Base-by-base conservation (phyloP, 2,329 filamentous ascomycete genomes). In the Talaromyces verruculosus region DNA sequence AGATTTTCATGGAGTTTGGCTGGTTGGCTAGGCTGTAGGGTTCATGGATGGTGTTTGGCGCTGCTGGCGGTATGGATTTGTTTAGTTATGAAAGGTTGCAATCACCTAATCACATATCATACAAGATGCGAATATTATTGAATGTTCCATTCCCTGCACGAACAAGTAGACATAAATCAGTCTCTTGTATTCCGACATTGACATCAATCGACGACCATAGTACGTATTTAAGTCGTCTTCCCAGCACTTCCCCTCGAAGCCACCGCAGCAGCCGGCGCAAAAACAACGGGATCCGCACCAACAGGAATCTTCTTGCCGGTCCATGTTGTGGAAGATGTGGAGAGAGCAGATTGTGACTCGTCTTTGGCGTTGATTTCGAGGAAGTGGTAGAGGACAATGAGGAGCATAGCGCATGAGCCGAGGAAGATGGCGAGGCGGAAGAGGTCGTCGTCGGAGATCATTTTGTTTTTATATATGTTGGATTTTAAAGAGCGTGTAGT, bases 351-450 rank as follows among this genome's bases (percentile, higher is more conserved):
- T 30, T 45, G 22, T n/a, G 59, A 60, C 19, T 67, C 66, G 66
- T 89, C 85, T 70, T 85, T 84, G n/a, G 92, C 87, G 76, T 99
- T 98, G 82, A 97, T 87, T 78, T 98, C 94, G 73, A 99, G 88
- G 82, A 96, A 98, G 80, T 98, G 93, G 81, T 99, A 98, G 33
- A 96, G 81, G 35, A 99, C 88, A 71, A 98, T 97, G 68, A 99
- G 85, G 53, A 97, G 84, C 91, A 98, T 94, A 69, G 94, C 88
- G 47, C 89, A 87, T 64, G 89, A 91, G 82, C 95, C 95, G 67
- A 99, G 91, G 78, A 97, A 94, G 78, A 98, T 89, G 78, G 95
- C 93, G 35, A 99, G 87, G 69, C 87, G 87, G 85, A 98, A 97
- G 73, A 99, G 89, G 71, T 95, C 89, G 78, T 86, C 83, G 87